These are phyloP conservation scores for Microsporum ferrugineum DNA, from an alignment of 2,329 filamentous ascomycete genomes.

Conservation along the genomic window DNA sequence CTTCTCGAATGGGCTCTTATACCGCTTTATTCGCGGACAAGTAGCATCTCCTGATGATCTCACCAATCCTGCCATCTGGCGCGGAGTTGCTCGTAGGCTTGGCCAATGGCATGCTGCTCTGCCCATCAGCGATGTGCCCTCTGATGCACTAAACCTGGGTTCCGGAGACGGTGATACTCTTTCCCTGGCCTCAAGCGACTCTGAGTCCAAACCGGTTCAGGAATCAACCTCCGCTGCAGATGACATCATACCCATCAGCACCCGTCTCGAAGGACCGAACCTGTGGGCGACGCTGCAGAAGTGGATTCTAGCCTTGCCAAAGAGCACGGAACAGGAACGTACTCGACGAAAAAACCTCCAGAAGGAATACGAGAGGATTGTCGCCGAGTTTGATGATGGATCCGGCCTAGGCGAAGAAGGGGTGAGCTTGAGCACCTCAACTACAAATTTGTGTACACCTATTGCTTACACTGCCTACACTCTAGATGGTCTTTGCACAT, in stretches of 20 bases:
- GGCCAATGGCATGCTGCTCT: conserved; percentile 83
- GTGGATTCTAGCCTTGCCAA: conserved; percentile 81
- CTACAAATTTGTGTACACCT: background rate
- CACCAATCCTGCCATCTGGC: conserved; percentile 61
- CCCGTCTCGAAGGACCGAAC: conserved; percentile 65
- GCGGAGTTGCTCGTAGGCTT: conserved; percentile 69
- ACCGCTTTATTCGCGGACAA: conserved; percentile 74
- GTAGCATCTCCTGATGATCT: conserved; percentile 74
- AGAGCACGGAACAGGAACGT: conserved; percentile 56
- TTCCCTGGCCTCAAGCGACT: conserved; percentile 44
- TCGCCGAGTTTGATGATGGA: conserved; percentile 60
- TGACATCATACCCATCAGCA: conserved; percentile 37
- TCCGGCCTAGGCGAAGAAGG: conserved; percentile 64
- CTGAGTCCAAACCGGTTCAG: conserved; percentile 8
- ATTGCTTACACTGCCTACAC: conserved; percentile 11
- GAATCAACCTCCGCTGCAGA: conserved; percentile 17
- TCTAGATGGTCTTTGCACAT: conserved; percentile 76
- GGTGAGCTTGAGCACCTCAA: conserved; percentile 34
- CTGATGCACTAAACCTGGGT: conserved; percentile 15
- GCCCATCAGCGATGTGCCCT: conserved; percentile 40
- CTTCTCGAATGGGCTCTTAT: conserved; percentile 93
- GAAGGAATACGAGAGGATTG: conserved; percentile 59
- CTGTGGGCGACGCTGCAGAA: conserved; percentile 93
- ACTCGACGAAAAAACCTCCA: conserved; percentile 58
- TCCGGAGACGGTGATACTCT: conserved; percentile 14